Percentiles rank a stretch among this genome's conserved stretches.
Conservation (phyloP, 208 protist genomes). For the Trichomonas tenax region DNA sequence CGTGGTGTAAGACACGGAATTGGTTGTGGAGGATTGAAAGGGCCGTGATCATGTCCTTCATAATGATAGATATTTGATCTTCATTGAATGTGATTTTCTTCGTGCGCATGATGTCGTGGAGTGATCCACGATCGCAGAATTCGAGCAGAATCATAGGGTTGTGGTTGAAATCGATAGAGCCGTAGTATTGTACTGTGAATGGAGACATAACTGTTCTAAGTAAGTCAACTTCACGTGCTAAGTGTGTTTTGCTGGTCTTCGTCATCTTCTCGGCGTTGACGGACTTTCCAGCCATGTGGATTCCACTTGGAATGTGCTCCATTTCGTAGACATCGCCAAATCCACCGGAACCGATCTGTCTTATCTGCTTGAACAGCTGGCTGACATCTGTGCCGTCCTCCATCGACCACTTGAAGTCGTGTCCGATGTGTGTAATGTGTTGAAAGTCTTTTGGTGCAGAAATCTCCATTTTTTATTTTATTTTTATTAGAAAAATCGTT, state of each 20-base stretch:
- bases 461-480: not conserved
- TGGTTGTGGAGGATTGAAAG: not conserved
- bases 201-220: not conserved
- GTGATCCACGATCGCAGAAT: not conserved
- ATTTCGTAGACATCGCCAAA: not conserved
- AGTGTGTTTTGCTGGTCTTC: not conserved
- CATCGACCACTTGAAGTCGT: not conserved
- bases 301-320: not conserved
- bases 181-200: not conserved
- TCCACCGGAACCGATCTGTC: not conserved
- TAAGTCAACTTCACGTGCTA: not conserved
- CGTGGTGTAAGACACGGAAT: constrained; percentile 57
- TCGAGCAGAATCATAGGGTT: not conserved
- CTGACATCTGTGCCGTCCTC: not conserved
- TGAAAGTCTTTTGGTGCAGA: not conserved
- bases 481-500: no score
- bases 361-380: not conserved
- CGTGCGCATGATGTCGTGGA: not conserved
- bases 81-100: not conserved
- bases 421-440: not conserved
- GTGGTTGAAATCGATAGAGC: not conserved
- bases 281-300: not conserved
- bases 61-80: not conserved
- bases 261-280: not conserved
- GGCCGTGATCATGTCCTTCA: not conserved